Conservation (phyloP, 2,329 filamentous ascomycete species). For the Penicillium brasilianum region DNA sequence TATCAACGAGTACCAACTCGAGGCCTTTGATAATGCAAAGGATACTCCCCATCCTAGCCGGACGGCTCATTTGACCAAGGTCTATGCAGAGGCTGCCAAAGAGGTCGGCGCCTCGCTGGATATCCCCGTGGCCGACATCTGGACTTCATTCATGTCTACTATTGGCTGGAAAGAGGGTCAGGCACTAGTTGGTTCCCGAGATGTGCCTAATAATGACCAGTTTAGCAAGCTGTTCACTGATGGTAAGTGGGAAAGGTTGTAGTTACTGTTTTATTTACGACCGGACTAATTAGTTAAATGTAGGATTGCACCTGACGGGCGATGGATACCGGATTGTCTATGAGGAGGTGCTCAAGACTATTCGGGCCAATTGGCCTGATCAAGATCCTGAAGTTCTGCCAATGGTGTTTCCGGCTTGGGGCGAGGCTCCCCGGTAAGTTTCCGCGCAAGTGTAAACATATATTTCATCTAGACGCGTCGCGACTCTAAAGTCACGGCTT, state of each 20-base stretch:
- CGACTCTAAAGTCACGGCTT: neutral
- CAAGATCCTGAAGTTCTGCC: slow-evolving; percentile 58
- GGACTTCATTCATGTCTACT: slow-evolving; percentile 74
- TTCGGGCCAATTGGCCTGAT: slow-evolving; percentile 60
- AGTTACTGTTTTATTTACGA: neutral
- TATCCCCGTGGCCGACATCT: slow-evolving; percentile 76
- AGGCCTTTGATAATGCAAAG: slow-evolving; percentile 53
- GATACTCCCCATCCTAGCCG: slow-evolving; percentile 57
- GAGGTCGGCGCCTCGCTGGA: slow-evolving; percentile 62
- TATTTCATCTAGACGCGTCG: neutral
- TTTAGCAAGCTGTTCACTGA: slow-evolving; percentile 60
- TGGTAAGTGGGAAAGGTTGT: slow-evolving; percentile 49
- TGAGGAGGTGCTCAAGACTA: slow-evolving; percentile 57
- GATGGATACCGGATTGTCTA: slow-evolving; percentile 63
- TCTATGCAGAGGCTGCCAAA: slow-evolving; percentile 69
- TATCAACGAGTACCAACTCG: slow-evolving; percentile 73
- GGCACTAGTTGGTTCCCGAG: slow-evolving; percentile 60
- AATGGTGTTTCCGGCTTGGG: slow-evolving; percentile 61
- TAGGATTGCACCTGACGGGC: slow-evolving; percentile 63
- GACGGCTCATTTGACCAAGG: slow-evolving; percentile 66
- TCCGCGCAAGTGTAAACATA: neutral
- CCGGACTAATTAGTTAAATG: slow-evolving; percentile 11
- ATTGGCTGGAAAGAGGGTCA: slow-evolving; percentile 59
- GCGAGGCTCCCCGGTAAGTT: slow-evolving; percentile 45
- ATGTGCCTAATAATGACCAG: slow-evolving; percentile 62